These are phyloP conservation scores for Brassica balearica DNA, from an alignment of 441 rosid species.

Conservation along the genomic window DNA sequence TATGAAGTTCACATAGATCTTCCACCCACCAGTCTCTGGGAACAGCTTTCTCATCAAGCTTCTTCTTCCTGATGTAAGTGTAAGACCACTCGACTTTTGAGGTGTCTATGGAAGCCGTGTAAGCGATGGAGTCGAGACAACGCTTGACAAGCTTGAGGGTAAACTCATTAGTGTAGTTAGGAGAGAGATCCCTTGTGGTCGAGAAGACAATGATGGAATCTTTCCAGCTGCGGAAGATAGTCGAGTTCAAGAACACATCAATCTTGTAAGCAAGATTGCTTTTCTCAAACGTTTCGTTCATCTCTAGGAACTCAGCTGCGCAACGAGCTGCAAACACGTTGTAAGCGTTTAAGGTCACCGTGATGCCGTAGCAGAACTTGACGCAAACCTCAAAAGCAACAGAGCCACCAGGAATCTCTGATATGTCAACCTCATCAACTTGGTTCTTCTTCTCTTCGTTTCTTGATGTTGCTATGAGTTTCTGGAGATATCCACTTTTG, in stretches of 20 bases:
- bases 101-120: slow-evolving; percentile 34
- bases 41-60: slow-evolving; percentile 30
- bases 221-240: slow-evolving; percentile 44
- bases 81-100: slow-evolving; percentile 44
- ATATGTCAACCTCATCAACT: slow-evolving; percentile 29
- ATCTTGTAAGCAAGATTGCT: slow-evolving; percentile 46
- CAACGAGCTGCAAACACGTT: slow-evolving; percentile 40
- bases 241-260: slow-evolving; percentile 46
- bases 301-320: slow-evolving; percentile 45
- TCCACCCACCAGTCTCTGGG: slow-evolving; percentile 48
- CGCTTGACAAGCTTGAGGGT: slow-evolving; percentile 21
- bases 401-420: slow-evolving; percentile 45
- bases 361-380: slow-evolving; percentile 41
- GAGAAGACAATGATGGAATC: slow-evolving; percentile 40
- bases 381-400: slow-evolving; percentile 45
- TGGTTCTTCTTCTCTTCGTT: slow-evolving; percentile 33
- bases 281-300: slow-evolving; percentile 43
- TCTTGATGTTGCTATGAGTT: slow-evolving; percentile 35
- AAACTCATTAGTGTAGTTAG: slow-evolving; percentile 12
- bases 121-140: slow-evolving; percentile 37
- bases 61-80: slow-evolving; percentile 40
- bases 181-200: slow-evolving; percentile 33
- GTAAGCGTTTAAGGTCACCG: slow-evolving; percentile 45
- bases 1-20: slow-evolving; percentile 43
- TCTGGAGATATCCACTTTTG: slow-evolving; percentile 38